Evolutionary conservation across 1,284 basidiomycete species (phyloP).

Genomic region (Thelephora terrestris): DNA sequence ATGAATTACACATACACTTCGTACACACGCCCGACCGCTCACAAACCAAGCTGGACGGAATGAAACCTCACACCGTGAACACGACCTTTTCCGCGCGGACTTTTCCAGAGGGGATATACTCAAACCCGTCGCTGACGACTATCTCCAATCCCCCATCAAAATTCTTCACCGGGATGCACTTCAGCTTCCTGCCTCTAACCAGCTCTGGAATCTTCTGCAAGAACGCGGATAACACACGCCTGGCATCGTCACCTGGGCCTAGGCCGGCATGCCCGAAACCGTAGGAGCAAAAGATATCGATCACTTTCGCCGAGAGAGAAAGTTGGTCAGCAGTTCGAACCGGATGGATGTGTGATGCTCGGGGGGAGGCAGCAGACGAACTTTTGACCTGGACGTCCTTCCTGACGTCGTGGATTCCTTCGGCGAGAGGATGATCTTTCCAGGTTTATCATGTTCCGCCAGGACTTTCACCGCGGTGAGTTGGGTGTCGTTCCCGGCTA

Average conservation of each 20-base stretch:
- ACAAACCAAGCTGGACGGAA: background rate
- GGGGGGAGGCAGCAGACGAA: conserved; percentile 3
- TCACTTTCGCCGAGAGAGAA: conserved; percentile 5
- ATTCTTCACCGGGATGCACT: conserved; percentile 15
- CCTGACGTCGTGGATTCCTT: conserved; percentile 8
- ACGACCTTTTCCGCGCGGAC: conserved; percentile 18
- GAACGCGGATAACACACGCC: conserved; percentile 4
- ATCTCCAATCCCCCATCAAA: conserved; percentile 12
- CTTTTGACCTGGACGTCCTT: conserved; percentile 10
- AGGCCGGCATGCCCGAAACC: too few species aligned
- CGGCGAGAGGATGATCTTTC: conserved; percentile 9
- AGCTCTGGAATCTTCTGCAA: conserved; percentile 12
- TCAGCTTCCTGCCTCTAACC: conserved; percentile 11
- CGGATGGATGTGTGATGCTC: background rate
- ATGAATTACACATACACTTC: too few species aligned
- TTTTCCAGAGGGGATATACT: conserved; percentile 15
- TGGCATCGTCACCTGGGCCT: too few species aligned
- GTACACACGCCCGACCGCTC: too few species aligned
- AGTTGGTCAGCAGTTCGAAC: background rate
- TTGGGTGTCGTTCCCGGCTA: conserved; percentile 12
- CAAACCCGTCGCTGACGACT: conserved; percentile 11
- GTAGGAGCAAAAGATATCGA: conserved; percentile 12
- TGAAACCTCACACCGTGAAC: conserved; percentile 9
- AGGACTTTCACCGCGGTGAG: conserved; percentile 10
- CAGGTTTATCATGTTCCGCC: conserved; percentile 5